Percentiles rank a stretch among this genome's conserved stretches.
phyloP scores from a whole-genome alignment of 495 filamentous ascomycete species.

The Saxophila tyrrhenica region DNA sequence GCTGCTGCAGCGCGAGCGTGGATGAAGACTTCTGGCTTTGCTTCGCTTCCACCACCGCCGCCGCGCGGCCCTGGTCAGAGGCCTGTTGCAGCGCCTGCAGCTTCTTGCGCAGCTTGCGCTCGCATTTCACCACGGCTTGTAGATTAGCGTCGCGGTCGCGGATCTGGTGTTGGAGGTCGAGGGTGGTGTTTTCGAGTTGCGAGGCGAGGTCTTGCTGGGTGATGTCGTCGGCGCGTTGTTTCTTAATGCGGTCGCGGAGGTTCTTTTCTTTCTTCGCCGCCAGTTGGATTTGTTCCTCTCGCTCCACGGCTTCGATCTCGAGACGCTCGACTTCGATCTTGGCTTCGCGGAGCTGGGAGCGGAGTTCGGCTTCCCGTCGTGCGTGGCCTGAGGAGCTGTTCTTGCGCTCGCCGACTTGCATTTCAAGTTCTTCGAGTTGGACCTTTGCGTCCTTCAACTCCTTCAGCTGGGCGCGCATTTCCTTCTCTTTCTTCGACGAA shows the following conservation, averaged over 20 bases:
- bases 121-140: slow-evolving; percentile 2
- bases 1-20: slow-evolving; percentile 33
- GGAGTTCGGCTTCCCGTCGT: slow-evolving; percentile 19
- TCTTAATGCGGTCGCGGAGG: slow-evolving; percentile 13
- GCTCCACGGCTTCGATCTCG: slow-evolving; percentile 14
- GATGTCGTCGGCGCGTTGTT: not conserved
- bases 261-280: slow-evolving; percentile 12
- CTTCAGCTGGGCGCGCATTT: slow-evolving; percentile 15
- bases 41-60: too few relatives aligned
- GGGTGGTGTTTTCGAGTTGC: slow-evolving; percentile 11
- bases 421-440: slow-evolving; percentile 14
- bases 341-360: slow-evolving; percentile 13
- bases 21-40: too few relatives aligned
- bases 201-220: slow-evolving; percentile 2
- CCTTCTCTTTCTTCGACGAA: slow-evolving; percentile 18
- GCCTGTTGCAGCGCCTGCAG: slow-evolving; percentile 9
- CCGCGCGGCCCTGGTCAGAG: too few relatives aligned
- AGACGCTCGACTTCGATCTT: slow-evolving; percentile 15
- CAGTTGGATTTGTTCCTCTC: slow-evolving; percentile 12
- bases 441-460: slow-evolving; percentile 13
- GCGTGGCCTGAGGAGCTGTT: slow-evolving; percentile 18
- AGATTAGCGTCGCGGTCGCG: slow-evolving; percentile 10
- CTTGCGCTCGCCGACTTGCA: slow-evolving; percentile 13
- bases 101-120: slow-evolving; percentile 9
- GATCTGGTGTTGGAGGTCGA: slow-evolving; percentile 12